These are phyloP conservation scores for Trichoderma sp. DNA, from an alignment of 2,329 filamentous ascomycete genomes.

Conservation along the genomic window DNA sequence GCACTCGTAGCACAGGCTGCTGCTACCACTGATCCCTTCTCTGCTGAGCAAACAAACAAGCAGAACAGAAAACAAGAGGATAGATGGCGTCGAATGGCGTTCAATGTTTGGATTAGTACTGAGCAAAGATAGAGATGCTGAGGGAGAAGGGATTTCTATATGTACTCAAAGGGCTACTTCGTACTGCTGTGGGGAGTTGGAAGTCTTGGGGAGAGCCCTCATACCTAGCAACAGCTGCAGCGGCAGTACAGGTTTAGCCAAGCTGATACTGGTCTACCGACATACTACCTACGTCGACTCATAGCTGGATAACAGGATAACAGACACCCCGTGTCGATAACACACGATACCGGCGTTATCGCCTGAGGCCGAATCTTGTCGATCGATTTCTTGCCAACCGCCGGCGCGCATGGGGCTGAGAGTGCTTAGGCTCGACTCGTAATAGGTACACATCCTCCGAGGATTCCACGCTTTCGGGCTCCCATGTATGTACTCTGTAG, in stretches of 20 bases:
- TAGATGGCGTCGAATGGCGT: slow-evolving; percentile 8
- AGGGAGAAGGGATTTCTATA: slow-evolving; percentile 30
- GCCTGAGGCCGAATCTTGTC: not conserved
- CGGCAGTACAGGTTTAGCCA: not conserved
- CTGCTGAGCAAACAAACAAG: not conserved
- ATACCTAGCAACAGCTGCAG: not conserved
- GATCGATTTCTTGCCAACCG: slow-evolving; percentile 9
- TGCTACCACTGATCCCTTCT: not conserved
- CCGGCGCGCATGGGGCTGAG: slow-evolving; percentile 5
- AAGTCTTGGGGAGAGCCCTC: not conserved
- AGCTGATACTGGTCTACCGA: not conserved
- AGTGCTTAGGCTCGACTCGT: not conserved
- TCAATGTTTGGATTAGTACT: slow-evolving; percentile 14
- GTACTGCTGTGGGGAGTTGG: slow-evolving; percentile 21
- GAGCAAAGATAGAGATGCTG: slow-evolving; percentile 17
- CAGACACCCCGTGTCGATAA: not conserved
- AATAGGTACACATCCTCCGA: slow-evolving; percentile 9
- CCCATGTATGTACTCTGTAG: slow-evolving; percentile 15
- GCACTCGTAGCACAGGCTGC: not conserved
- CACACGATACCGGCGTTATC: not conserved
- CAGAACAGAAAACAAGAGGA: not conserved
- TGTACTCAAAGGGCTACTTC: slow-evolving; percentile 28
- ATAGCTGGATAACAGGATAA: not conserved
- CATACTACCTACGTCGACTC: not conserved
- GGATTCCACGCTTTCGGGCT: slow-evolving; percentile 6